phyloP scores from a whole-genome alignment of 2,329 filamentous ascomycete species.

The Aureobasidium musti region DNA sequence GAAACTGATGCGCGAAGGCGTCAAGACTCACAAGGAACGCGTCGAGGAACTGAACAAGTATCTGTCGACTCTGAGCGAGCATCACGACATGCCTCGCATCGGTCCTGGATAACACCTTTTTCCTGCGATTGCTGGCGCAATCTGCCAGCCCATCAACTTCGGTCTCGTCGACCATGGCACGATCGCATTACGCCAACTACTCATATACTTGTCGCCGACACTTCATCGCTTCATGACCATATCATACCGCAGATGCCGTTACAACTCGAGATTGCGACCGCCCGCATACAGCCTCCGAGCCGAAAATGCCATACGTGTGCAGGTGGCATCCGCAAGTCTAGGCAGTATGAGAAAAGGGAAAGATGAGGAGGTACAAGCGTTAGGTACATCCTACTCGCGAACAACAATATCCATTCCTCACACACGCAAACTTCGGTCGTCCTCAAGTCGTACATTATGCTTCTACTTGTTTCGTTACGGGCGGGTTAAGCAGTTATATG shows the following conservation, averaged over 20 bases:
- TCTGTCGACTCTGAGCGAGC: constrained; percentile 86
- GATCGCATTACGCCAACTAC: not conserved
- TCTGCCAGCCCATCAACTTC: not conserved
- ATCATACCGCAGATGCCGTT: not conserved
- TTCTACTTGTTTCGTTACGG: too few species aligned
- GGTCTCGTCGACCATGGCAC: constrained; percentile 6
- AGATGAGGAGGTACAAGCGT: too few species aligned
- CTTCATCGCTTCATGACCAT: not conserved
- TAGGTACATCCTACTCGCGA: too few species aligned
- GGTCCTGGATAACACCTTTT: constrained; percentile 56
- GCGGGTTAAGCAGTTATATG: too few species aligned
- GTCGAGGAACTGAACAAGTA: constrained; percentile 96
- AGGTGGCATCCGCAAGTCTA: not conserved
- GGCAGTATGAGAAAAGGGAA: too few species aligned
- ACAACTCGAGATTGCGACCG: not conserved
- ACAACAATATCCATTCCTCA: not conserved
- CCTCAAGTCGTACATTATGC: too few species aligned
- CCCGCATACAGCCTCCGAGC: not conserved
- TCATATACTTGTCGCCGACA: not conserved
- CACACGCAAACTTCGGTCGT: too few species aligned
- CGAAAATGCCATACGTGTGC: not conserved
- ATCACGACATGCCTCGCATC: constrained; percentile 85
- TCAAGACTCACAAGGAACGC: constrained; percentile 95
- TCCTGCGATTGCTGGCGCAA: not conserved
- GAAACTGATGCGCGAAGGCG: constrained; percentile 75